phyloP scores from a whole-genome alignment of 768 basidiomycete genomes.

The Macrolepiota dolichaula region DNA sequence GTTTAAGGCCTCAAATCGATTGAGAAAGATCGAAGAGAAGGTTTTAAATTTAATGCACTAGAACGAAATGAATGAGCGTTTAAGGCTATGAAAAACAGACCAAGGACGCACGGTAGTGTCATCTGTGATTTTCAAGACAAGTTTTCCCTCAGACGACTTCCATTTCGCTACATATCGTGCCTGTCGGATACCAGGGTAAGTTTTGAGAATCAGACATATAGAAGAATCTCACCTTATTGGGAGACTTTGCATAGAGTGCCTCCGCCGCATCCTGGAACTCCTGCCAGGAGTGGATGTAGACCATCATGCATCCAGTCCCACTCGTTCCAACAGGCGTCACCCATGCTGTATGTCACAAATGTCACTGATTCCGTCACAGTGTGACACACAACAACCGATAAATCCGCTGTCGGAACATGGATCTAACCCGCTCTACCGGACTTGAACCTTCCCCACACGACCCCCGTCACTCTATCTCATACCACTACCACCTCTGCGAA shows the following conservation, averaged over 20 bases:
- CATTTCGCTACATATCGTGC: conserved; percentile 92
- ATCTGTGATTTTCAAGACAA: conserved; percentile 94
- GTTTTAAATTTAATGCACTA: conserved; percentile 98
- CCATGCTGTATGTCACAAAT: conserved; percentile 18
- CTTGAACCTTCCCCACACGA: background rate
- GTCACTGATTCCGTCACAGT: background rate
- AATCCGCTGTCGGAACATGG: conserved; percentile 4
- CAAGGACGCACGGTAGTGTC: conserved; percentile 67
- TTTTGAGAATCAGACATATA: background rate
- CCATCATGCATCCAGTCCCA: conserved; percentile 58
- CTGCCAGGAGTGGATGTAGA: conserved; percentile 89
- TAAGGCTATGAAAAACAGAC: background rate
- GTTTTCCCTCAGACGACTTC: conserved; percentile 77
- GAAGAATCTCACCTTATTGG: conserved; percentile 56
- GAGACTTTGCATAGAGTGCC: conserved; percentile 76
- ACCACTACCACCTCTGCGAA: conserved; percentile 5
- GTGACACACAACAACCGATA: conserved; percentile 9
- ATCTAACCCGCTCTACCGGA: background rate
- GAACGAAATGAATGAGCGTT: background rate
- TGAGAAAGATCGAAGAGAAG: conserved; percentile 89
- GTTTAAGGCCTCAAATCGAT: conserved; percentile 93
- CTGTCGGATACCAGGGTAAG: conserved; percentile 35
- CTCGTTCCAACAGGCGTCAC: conserved; percentile 10
- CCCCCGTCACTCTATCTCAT: background rate
- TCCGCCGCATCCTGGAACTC: conserved; percentile 90